Evolutionary conservation across 345 rosid species (phyloP).

Genomic region (Viola odorata): DNA sequence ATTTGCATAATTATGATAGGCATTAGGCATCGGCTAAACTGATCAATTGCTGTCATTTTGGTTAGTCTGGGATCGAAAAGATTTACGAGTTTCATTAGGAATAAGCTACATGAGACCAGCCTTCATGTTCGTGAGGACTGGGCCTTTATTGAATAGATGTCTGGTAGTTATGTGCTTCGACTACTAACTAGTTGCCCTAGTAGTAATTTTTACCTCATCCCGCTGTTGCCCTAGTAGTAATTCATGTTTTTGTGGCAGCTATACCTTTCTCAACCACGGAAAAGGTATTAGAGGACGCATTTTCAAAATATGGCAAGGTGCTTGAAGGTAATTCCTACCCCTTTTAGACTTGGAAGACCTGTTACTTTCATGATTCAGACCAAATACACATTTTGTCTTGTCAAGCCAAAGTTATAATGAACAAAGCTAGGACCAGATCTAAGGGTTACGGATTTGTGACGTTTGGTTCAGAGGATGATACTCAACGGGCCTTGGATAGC

Average conservation of each 20-base stretch:
- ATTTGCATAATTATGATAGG: too few species aligned
- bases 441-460: constrained; percentile 61
- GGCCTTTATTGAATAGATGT: too few species aligned
- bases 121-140: too few species aligned
- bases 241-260: constrained; percentile 28
- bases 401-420: constrained; percentile 40
- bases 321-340: constrained; percentile 32
- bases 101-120: too few species aligned
- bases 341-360: background rate
- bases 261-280: constrained; percentile 48
- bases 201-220: background rate
- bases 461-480: constrained; percentile 41
- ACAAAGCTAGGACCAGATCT: constrained; percentile 34
- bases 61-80: too few species aligned
- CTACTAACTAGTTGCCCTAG: background rate
- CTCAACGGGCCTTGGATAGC: constrained; percentile 39
- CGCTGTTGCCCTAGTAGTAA: background rate
- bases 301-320: constrained; percentile 55
- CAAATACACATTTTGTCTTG: constrained; percentile 3
- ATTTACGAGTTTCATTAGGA: too few species aligned
- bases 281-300: constrained; percentile 34
- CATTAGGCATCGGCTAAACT: too few species aligned
- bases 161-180: too few species aligned
- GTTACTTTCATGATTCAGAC: background rate
- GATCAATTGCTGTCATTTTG: too few species aligned